These are phyloP conservation scores for Zea luxurians DNA, from an alignment of 176 grass and related monocot species.

Conservation along the genomic window DNA sequence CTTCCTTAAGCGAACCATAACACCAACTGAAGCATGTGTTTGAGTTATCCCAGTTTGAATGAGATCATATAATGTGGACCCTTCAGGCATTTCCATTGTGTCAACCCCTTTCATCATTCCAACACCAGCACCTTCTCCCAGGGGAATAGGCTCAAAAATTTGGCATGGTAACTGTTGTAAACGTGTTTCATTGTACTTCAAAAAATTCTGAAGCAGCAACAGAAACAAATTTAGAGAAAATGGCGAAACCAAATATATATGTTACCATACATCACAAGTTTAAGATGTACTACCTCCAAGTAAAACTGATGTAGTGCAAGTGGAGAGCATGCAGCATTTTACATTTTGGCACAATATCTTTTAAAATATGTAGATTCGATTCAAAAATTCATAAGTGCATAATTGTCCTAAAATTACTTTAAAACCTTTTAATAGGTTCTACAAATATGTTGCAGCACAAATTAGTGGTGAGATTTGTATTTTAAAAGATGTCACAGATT, in stretches of 20 bases:
- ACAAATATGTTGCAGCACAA: background rate
- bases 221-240: conserved; percentile 23
- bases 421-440: background rate
- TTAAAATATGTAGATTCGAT: background rate
- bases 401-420: conserved; percentile 3
- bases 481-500: background rate
- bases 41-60: conserved; percentile 96
- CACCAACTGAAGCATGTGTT: conserved; percentile 74
- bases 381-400: background rate
- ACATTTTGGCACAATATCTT: background rate
- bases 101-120: conserved; percentile 82
- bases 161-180: conserved; percentile 81
- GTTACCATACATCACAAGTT: background rate
- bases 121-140: conserved; percentile 94
- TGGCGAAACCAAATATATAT: background rate
- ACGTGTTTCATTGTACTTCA: conserved; percentile 78
- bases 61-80: conserved; percentile 88
- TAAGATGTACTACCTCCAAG: background rate
- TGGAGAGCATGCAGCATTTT: background rate
- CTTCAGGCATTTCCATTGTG: conserved; percentile 93
- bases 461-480: background rate
- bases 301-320: background rate
- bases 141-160: conserved; percentile 76
- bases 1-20: conserved; percentile 71
- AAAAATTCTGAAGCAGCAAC: conserved; percentile 65